Evolutionary conservation across 2,329 filamentous ascomycete species (phyloP).

Genomic region (Acephala macrosclerotiorum): DNA sequence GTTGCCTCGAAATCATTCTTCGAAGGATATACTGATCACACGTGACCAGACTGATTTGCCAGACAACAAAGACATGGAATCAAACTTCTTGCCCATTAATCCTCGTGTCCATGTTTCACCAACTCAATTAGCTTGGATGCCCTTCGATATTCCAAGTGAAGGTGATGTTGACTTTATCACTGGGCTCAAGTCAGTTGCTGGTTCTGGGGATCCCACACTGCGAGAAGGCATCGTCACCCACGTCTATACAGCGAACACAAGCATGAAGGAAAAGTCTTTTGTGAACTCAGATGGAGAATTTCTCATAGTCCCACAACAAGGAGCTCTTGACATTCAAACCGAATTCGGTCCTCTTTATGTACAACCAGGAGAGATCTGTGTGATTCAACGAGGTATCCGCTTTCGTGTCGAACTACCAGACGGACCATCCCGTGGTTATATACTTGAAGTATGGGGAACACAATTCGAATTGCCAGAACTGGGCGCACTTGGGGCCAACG

Average conservation of each 20-base stretch:
- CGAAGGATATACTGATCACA: constrained; percentile 38
- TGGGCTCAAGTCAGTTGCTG: constrained; percentile 57
- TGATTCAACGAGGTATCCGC: constrained; percentile 69
- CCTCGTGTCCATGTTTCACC: constrained; percentile 53
- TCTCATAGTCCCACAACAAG: constrained; percentile 69
- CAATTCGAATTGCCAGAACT: constrained; percentile 70
- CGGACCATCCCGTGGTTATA: constrained; percentile 64
- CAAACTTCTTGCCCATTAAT: constrained; percentile 56
- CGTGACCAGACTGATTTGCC: constrained; percentile 42
- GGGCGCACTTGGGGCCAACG: constrained; percentile 69
- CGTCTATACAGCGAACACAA: constrained; percentile 55
- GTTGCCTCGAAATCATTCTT: constrained; percentile 27
- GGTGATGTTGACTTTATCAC: constrained; percentile 50
- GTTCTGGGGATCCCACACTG: constrained; percentile 57
- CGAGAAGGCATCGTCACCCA: constrained; percentile 58
- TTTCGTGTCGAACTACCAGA: constrained; percentile 67
- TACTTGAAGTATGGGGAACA: constrained; percentile 69
- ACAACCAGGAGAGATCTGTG: constrained; percentile 68
- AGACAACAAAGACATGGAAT: constrained; percentile 47
- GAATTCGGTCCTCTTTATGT: constrained; percentile 60
- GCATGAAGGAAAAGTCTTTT: constrained; percentile 56
- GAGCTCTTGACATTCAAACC: constrained; percentile 65
- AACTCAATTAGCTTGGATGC: constrained; percentile 57
- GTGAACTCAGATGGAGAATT: constrained; percentile 70
- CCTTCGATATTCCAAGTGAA: constrained; percentile 46